Percentiles rank a stretch among this genome's conserved stretches.
Conservation (phyloP, 2,329 filamentous ascomycete species). For the Colletotrichum sp. region DNA sequence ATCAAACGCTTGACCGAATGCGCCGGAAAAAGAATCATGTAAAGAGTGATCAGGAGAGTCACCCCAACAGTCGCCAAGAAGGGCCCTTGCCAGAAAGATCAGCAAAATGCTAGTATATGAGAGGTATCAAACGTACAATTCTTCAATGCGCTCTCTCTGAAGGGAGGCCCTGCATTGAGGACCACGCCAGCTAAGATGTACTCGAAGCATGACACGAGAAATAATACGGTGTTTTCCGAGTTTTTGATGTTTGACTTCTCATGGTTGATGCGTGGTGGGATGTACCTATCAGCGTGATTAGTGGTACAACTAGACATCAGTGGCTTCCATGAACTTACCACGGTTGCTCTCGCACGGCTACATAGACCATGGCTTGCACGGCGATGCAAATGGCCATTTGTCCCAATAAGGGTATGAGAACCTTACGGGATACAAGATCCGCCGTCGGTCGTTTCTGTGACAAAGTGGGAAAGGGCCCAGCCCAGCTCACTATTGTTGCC, state of each 20-base stretch:
- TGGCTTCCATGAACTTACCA: slow-evolving; percentile 62
- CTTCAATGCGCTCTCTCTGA: slow-evolving; percentile 77
- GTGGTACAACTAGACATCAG: neutral
- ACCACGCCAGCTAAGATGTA: slow-evolving; percentile 92
- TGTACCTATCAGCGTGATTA: slow-evolving; percentile 61
- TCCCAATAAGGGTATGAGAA: slow-evolving; percentile 85
- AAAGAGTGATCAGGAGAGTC: slow-evolving; percentile 70
- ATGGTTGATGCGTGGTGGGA: slow-evolving; percentile 77
- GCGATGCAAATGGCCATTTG: slow-evolving; percentile 84
- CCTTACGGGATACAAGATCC: slow-evolving; percentile 89
- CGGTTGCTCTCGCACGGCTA: slow-evolving; percentile 75
- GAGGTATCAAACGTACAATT: slow-evolving; percentile 68
- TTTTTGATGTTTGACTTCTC: slow-evolving; percentile 88
- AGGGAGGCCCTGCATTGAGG: slow-evolving; percentile 89
- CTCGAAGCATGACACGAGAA: slow-evolving; percentile 90
- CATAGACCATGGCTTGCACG: slow-evolving; percentile 77
- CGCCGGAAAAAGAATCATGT: slow-evolving; percentile 82
- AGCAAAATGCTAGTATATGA: slow-evolving; percentile 8
- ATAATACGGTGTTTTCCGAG: slow-evolving; percentile 91
- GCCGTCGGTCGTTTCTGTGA: slow-evolving; percentile 89
- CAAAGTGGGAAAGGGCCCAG: slow-evolving; percentile 78
- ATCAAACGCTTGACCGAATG: slow-evolving; percentile 75
- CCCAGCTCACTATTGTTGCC: slow-evolving; percentile 81
- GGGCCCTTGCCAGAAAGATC: slow-evolving; percentile 62
- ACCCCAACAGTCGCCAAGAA: slow-evolving; percentile 80